These are phyloP conservation scores for Mentha longifolia DNA, from an alignment of 257 asterid genomes.

Conservation along the genomic window DNA sequence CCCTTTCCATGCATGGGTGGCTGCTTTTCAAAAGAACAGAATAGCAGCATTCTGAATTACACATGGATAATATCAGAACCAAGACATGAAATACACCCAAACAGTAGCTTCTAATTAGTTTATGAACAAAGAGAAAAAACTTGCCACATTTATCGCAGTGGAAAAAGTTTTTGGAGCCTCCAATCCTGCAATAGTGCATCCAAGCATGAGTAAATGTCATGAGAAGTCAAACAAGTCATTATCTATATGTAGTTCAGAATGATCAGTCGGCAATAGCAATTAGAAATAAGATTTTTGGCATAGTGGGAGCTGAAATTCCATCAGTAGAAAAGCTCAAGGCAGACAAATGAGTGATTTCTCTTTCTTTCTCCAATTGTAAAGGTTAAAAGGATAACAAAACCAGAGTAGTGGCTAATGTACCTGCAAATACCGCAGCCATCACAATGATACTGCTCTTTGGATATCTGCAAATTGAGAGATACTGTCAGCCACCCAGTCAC, in stretches of 20 bases:
- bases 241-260: neutral
- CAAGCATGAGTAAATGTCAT: neutral
- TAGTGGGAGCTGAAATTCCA: too few species aligned
- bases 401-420: conserved; percentile 37
- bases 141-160: conserved; percentile 72
- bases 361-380: neutral
- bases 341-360: neutral
- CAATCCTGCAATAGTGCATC: conserved; percentile 54
- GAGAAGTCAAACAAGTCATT: conserved; percentile 6
- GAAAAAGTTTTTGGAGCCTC: conserved; percentile 70
- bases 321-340: neutral
- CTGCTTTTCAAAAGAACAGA: conserved; percentile 52
- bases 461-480: conserved; percentile 51
- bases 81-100: neutral
- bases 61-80: neutral
- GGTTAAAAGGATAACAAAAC: neutral
- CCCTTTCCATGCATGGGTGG: conserved; percentile 89
- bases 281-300: neutral
- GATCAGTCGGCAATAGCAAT: neutral
- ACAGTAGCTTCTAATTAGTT: neutral
- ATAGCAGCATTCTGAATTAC: conserved; percentile 39
- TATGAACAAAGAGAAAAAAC: neutral
- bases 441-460: conserved; percentile 83
- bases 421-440: conserved; percentile 92
- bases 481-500: conserved; percentile 9